A percentile compares a stretch with the other conserved stretches of the same genome.
Evolutionary conservation across 352 stramenopile species (phyloP).

Genomic region (Pythium myriotylum): DNA sequence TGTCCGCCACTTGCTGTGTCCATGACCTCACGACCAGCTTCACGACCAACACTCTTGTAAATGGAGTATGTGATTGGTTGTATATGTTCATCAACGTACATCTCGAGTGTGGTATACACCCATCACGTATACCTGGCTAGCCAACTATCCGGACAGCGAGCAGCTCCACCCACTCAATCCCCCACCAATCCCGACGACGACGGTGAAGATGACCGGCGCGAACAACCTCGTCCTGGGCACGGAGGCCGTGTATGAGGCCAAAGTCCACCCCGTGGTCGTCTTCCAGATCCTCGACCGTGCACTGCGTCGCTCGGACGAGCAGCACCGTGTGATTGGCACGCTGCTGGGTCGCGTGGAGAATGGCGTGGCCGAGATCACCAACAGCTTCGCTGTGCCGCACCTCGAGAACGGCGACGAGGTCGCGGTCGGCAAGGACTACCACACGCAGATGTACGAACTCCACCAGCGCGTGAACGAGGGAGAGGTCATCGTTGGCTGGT

Average conservation of each 20-base stretch:
- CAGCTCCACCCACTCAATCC: constrained; percentile 21
- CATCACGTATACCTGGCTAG: background rate
- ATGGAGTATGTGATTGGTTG: constrained; percentile 10
- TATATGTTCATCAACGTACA: constrained; percentile 24
- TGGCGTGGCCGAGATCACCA: constrained; percentile 91
- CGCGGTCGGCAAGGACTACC: constrained; percentile 97
- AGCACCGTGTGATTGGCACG: constrained; percentile 97
- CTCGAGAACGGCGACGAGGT: constrained; percentile 96
- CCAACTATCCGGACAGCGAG: constrained; percentile 25
- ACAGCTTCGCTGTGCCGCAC: constrained; percentile 97
- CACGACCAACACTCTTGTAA: constrained; percentile 20
- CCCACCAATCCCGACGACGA: background rate
- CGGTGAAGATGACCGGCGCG: constrained; percentile 37
- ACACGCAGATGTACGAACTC: constrained; percentile 97
- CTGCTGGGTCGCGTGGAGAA: constrained; percentile 92
- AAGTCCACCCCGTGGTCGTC: constrained; percentile 96
- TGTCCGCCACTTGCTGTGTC: constrained; percentile 3
- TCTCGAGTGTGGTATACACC: constrained; percentile 8
- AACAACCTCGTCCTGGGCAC: constrained; percentile 73
- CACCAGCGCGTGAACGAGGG: constrained; percentile 94
- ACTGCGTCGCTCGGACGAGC: constrained; percentile 91
- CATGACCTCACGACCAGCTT: background rate
- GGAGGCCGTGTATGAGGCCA: constrained; percentile 80
- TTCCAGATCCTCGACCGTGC: constrained; percentile 97
- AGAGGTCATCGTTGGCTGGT: constrained; percentile 97